Percentiles rank a stretch among this genome's conserved stretches.
Evolutionary conservation across 225 moss, liverwort and hornwort species (phyloP).

Genomic region (Marchantia polymorpha): DNA sequence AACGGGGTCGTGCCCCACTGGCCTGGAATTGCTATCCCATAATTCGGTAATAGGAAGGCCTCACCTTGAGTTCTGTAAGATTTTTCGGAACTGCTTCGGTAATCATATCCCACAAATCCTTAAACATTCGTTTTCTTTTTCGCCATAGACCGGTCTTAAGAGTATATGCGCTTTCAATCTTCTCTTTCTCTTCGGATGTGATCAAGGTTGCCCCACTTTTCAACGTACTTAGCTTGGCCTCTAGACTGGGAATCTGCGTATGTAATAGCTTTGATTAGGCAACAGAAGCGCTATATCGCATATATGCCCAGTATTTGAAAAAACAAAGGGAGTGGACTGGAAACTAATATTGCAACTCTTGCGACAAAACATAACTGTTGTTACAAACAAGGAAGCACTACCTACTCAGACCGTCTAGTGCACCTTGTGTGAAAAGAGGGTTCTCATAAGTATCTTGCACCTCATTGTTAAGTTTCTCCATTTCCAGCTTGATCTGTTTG

Average conservation of each 20-base stretch:
- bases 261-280: background rate
- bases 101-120: slow-evolving; percentile 94
- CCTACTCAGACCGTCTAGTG: too few relatives aligned
- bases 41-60: background rate
- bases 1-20: background rate
- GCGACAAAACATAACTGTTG: background rate
- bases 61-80: slow-evolving; percentile 69
- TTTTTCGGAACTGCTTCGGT: slow-evolving; percentile 79
- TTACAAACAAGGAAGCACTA: background rate
- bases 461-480: slow-evolving; percentile 54
- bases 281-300: background rate
- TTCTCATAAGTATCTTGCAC: slow-evolving; percentile 36
- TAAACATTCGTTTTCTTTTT: slow-evolving; percentile 82
- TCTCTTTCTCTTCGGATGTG: slow-evolving; percentile 68
- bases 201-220: slow-evolving; percentile 66
- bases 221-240: slow-evolving; percentile 60
- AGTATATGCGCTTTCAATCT: slow-evolving; percentile 60
- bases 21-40: background rate
- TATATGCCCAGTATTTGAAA: background rate
- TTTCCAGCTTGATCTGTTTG: slow-evolving; percentile 56
- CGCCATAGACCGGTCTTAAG: slow-evolving; percentile 68
- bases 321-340: background rate
- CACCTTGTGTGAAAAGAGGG: too few relatives aligned
- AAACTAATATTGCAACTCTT: background rate
- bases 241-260: slow-evolving; percentile 56